Evolutionary conservation across 768 basidiomycete species (phyloP), one percentile per base, ranked within the genome.

Genomic region (Suillus subalutaceus): DNA sequence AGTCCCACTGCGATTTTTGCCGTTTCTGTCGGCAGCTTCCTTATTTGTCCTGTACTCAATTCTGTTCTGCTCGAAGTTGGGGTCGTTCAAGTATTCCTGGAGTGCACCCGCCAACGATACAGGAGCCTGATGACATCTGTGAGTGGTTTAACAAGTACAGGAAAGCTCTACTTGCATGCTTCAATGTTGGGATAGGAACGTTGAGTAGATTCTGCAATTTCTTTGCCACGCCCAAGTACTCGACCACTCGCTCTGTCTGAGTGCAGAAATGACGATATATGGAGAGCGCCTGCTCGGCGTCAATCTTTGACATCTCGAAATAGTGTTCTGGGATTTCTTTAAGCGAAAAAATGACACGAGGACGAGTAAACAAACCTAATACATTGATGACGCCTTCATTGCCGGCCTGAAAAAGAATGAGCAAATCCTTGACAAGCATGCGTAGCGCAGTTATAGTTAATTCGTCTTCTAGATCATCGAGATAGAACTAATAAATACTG

Each of bases 231-330:
- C 89, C 90, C 18, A 99, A 86, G 72, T 90, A 99, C 73, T 97
- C 96, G 4, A 97, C 93, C 5, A 98, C 96, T 44, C 82, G 83
- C 72, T 98, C 95, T 0, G 97, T 95, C 77, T 99, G 94, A 60
- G 86, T 88, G 79, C 96, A 98, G 78, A 99, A 99, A 67, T 91
- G 88, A 63, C 94, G 92, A 81, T 99, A 99, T 67, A 99, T 89
- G 20, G 80, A 77, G 32, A 99, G 85, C 2, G 97, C 93, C 40
- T 92, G 88, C 44, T 85, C 80, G 0, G 97, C 97, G 73, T 99
- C 97, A n/a, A 89, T 78, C 68, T 92, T 91, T 0, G 95, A 94
- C 97, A 99, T 99, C 75, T 97, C 96, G 72, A 99, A 98, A 78
- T 97, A 99, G 79, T 97, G 92, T 73, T 98, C 97, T 89, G 67